Evolutionary conservation across 2,329 filamentous ascomycete genomes (phyloP).

Genomic region (Escovopsis sp.): DNA sequence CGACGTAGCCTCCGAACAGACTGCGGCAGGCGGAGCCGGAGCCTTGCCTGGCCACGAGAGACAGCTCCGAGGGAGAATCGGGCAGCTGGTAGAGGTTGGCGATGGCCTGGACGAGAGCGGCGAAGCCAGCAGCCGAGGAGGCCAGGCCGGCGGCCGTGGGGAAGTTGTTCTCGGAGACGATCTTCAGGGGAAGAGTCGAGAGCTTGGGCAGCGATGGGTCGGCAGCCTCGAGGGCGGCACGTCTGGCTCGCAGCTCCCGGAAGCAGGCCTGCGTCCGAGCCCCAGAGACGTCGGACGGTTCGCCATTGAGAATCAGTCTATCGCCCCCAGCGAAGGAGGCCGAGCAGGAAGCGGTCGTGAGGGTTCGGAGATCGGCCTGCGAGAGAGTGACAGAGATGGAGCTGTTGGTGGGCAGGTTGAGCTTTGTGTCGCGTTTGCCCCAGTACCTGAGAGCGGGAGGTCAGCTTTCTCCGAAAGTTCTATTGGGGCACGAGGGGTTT

Average conservation of each 20-base stretch:
- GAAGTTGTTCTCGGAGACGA: conserved; percentile 98
- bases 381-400: conserved; percentile 94
- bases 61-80: conserved; percentile 68
- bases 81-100: conserved; percentile 83
- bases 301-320: conserved; percentile 71
- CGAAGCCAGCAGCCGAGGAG: conserved; percentile 55
- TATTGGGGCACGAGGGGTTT: background rate
- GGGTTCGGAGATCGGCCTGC: conserved; percentile 82
- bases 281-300: conserved; percentile 69
- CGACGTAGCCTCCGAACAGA: conserved; percentile 89
- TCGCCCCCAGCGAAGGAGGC: conserved; percentile 50
- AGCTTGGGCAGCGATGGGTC: conserved; percentile 70
- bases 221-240: conserved; percentile 57
- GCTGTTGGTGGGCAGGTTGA: conserved; percentile 96
- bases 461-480: background rate
- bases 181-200: conserved; percentile 59
- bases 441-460: conserved; percentile 43
- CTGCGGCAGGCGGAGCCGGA: conserved; percentile 89
- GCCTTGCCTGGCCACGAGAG: conserved; percentile 79
- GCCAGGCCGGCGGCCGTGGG: conserved; percentile 87
- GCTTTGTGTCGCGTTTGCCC: conserved; percentile 87
- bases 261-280: conserved; percentile 92
- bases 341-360: conserved; percentile 90
- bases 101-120: conserved; percentile 65
- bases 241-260: conserved; percentile 65